phyloP scores from a whole-genome alignment of 495 filamentous ascomycete species.

The Penicillium fimorum region DNA sequence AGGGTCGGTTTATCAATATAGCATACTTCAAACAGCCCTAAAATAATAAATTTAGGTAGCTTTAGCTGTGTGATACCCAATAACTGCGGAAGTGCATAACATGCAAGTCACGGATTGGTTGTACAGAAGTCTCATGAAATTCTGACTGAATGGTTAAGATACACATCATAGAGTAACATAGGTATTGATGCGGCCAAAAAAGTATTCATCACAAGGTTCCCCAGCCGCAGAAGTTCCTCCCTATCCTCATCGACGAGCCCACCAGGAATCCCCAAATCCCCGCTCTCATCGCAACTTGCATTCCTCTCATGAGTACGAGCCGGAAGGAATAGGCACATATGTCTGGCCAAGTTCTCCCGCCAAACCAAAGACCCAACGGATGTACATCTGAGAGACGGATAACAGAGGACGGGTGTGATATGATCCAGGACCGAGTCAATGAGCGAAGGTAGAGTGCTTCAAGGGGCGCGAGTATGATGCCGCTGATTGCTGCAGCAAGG shows the following conservation, averaged over 20 bases:
- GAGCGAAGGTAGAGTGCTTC: slow-evolving; percentile 50
- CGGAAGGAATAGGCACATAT: slow-evolving; percentile 43
- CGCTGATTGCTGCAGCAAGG: slow-evolving; percentile 43
- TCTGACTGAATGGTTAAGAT: too few relatives aligned
- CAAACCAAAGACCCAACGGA: slow-evolving; percentile 39
- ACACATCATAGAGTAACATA: background rate
- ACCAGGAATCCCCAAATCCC: slow-evolving; percentile 47
- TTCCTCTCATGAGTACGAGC: slow-evolving; percentile 44
- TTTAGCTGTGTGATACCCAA: too few relatives aligned
- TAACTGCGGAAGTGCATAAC: too few relatives aligned
- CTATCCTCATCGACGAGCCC: slow-evolving; percentile 43
- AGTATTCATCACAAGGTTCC: slow-evolving; percentile 33
- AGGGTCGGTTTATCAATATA: too few relatives aligned
- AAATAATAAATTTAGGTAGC: too few relatives aligned
- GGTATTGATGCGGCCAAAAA: background rate
- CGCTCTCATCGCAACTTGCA: slow-evolving; percentile 45
- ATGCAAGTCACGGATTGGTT: too few relatives aligned
- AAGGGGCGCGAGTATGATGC: slow-evolving; percentile 45
- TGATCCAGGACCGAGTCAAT: slow-evolving; percentile 42
- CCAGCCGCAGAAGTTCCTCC: slow-evolving; percentile 48
- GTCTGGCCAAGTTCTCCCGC: slow-evolving; percentile 39
- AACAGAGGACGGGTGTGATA: slow-evolving; percentile 24
- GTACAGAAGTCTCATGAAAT: too few relatives aligned
- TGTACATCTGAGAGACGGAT: slow-evolving; percentile 33
- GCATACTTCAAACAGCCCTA: too few relatives aligned